Evolutionary conservation across 1,284 basidiomycete genomes (phyloP), one percentile per base, ranked within the genome.

Genomic region (Pseudozyma sp.): DNA sequence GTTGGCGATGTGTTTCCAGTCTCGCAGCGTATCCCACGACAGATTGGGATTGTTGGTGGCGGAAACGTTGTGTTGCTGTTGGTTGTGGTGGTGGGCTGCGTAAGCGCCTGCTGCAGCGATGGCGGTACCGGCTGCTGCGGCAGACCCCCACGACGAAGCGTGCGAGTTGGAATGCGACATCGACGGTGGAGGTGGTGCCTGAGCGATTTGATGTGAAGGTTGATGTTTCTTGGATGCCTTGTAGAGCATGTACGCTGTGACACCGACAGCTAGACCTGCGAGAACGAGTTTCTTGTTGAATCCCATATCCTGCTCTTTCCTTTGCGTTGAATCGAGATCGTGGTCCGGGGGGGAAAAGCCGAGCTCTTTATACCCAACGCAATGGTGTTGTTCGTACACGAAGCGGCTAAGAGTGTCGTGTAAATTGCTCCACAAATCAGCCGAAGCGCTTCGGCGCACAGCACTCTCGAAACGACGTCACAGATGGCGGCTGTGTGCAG

Each of bases 221-320:
- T 80, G 66, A 44, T 78, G 51, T 53, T 79, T 79, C 68, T 81
- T 79, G 54, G 64, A 69, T 10, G 57, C 54, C 53, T 66, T 65
- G 58, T 79, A 81, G 24, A 79, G 67, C 62, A 75, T 75, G 54
- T 65, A 74, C 0, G 75, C 63, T 8, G 77, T 70, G n/a, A 76
- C 62, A 46, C 79, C 79, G 39, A 76, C 70, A 8, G 75, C 77
- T 35, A 81, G 63, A 44, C 79, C 79, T 67, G 72, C 77, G 40
- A 81, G 24, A 40, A 81, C 42, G 44, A 81, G 77, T 60, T 80
- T 78, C 64, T 69, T 71, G 64, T 80, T 78, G 58, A 80, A 78
- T 37, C 67, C 71, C 78, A 80, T 80, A 11, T 2, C 11, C 34
- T 8, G 17, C n/a, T 10, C 7, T 8, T 11, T 34, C 37, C 29